Evolutionary conservation across 148 eudicot genomes (phyloP), one percentile per base, ranked within the genome.

Genomic region (Chenopodium suecicum): DNA sequence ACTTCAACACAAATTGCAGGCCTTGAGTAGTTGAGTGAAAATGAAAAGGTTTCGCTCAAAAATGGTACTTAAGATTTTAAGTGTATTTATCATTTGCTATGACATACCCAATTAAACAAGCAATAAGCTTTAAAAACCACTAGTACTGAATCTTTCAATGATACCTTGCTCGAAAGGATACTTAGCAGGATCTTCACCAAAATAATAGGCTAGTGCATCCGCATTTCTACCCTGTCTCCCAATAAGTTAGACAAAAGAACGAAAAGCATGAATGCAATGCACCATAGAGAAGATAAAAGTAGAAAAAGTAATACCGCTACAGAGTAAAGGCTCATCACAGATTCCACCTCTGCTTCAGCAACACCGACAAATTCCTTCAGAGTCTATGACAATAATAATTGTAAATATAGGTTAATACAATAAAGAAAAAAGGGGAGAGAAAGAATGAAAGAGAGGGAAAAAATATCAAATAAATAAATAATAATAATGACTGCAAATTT

Each of bases 121-220:
- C 27, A 44, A 76, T 37, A 46, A 58, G 62, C 37, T 41, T 10
- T 47, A 70, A 19, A 22, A 64, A 16, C 46, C 11, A 22, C n/a
- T 8, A 62, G 23, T 14, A 34, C 16, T 4, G 6, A 31, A 8
- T 72, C 22, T 41, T 41, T 64, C 63, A 44, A 48, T 66, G 44
- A 64, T 88, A 90, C 98, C 98, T 93, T 95, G 98, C 85, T 95
- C 98, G 79, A 95, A 93, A 11, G 98, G 98, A 87, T 90, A 93
- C n/a, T 92, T 91, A 20, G 93, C 87, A 80, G 98, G 98, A 84
- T 95, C 98, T 89, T 95, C 98, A 22, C 98, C 98, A 88, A 95
- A 93, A 88, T 93, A 95, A 41, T 87, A 78, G 76, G 94, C 98
- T 71, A 95, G 87, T 72, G 92, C 97, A 89, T 95, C 98, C 74